Evolutionary conservation across 2,329 filamentous ascomycete genomes (phyloP).

Genomic region (Dendrostoma leiphaemia): DNA sequence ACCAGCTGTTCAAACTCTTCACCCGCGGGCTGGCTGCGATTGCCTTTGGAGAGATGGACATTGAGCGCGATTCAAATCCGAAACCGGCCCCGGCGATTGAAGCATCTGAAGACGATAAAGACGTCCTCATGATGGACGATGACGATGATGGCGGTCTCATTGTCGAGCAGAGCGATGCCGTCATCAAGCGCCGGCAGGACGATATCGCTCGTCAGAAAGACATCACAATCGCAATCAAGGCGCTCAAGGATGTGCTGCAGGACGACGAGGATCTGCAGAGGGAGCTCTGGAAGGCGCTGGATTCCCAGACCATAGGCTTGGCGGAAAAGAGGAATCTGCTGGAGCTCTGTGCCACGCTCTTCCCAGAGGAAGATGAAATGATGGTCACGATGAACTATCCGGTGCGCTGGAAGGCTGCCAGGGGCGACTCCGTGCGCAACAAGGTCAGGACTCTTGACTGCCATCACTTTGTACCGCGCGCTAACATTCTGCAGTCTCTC

Average conservation of each 20-base stretch:
- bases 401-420: conserved; percentile 39
- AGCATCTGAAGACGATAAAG: conserved; percentile 3
- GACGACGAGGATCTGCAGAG: conserved; percentile 42
- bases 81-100: not conserved
- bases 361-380: conserved; percentile 45
- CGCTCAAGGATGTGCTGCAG: conserved; percentile 46
- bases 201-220: conserved; percentile 47
- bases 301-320: conserved; percentile 45
- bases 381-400: conserved; percentile 46
- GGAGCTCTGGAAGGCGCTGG: conserved; percentile 48
- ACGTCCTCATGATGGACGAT: conserved; percentile 20
- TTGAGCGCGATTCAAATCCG: conserved; percentile 5
- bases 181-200: conserved; percentile 43
- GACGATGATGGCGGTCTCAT: conserved; percentile 41
- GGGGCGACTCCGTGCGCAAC: conserved; percentile 7
- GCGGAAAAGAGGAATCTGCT: conserved; percentile 49
- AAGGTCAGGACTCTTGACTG: too few relatives aligned
- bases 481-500: conserved; percentile 11
- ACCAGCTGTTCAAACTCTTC: conserved; percentile 57
- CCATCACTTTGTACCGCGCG: too few relatives aligned
- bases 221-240: conserved; percentile 44
- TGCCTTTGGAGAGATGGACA: conserved; percentile 56
- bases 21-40: conserved; percentile 60
- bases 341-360: conserved; percentile 50
- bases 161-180: conserved; percentile 43